phyloP scores from a whole-genome alignment of 345 rosid genomes.

The Lepidium africanum region DNA sequence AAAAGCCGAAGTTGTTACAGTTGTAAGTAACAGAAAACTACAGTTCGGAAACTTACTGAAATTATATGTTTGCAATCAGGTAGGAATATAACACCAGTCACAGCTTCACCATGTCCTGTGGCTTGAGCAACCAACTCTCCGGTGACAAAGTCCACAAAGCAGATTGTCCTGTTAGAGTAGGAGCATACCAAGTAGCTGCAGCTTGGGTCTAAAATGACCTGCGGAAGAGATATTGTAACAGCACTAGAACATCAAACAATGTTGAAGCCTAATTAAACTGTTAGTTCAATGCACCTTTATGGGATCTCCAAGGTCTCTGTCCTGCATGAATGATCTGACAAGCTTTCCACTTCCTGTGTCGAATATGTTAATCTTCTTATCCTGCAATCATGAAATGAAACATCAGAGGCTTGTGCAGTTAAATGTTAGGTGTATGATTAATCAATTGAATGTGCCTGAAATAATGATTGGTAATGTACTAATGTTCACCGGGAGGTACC shows the following conservation, averaged over 20 bases:
- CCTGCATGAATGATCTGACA: conserved; percentile 62
- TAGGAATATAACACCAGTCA: conserved; percentile 73
- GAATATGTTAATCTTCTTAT: conserved; percentile 70
- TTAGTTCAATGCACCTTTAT: conserved; percentile 46
- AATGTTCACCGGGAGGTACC: background rate
- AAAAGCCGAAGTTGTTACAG: background rate
- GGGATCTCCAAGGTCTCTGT: conserved; percentile 69
- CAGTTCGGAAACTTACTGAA: conserved; percentile 52
- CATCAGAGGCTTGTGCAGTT: background rate
- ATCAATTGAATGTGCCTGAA: background rate
- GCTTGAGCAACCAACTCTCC: conserved; percentile 70
- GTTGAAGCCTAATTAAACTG: background rate
- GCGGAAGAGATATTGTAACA: conserved; percentile 21
- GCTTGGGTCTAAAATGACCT: conserved; percentile 82
- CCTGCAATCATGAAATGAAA: conserved; percentile 33
- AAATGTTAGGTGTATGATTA: background rate
- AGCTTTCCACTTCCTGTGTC: conserved; percentile 57
- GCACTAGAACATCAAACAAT: conserved; percentile 2
- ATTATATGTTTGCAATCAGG: conserved; percentile 80
- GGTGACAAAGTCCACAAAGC: conserved; percentile 49
- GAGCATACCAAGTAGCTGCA: conserved; percentile 64
- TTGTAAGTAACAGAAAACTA: background rate
- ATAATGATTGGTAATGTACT: background rate
- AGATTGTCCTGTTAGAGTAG: conserved; percentile 64
- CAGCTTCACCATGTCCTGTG: conserved; percentile 68